These are phyloP conservation scores for Lentinula aciculospora DNA, from an alignment of 768 basidiomycete genomes.

Conservation along the genomic window DNA sequence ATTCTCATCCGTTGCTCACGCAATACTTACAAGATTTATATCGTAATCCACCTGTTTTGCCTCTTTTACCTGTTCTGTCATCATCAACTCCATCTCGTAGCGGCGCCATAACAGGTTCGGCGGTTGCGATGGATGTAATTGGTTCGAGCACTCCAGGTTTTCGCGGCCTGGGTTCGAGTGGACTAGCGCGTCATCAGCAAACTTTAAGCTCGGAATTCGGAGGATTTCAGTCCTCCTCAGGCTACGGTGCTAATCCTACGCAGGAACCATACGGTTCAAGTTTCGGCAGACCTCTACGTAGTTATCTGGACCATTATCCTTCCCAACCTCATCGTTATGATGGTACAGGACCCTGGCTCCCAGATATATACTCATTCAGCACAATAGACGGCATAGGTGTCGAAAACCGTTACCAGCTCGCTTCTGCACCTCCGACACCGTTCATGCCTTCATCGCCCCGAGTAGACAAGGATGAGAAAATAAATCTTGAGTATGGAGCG, in stretches of 20 bases:
- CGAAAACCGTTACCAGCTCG: slow-evolving; percentile 33
- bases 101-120: background rate
- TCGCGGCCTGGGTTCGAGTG: too few relatives aligned
- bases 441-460: slow-evolving; percentile 43
- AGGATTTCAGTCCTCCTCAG: background rate
- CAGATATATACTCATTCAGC: slow-evolving; percentile 42
- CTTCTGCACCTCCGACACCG: slow-evolving; percentile 31
- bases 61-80: background rate
- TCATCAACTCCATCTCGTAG: background rate
- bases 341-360: slow-evolving; percentile 25
- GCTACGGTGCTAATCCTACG: background rate
- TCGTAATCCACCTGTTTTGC: slow-evolving; percentile 10
- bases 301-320: background rate
- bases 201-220: background rate
- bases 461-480: slow-evolving; percentile 46
- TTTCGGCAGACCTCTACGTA: too few relatives aligned
- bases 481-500: slow-evolving; percentile 61
- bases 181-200: background rate
- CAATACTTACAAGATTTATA: slow-evolving; percentile 28
- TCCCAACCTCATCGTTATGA: background rate
- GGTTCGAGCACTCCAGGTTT: background rate
- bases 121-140: background rate
- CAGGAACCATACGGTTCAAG: background rate
- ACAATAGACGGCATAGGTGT: slow-evolving; percentile 31
- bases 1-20: slow-evolving; percentile 27